Percentiles rank a stretch among this genome's conserved stretches.
phyloP scores from a whole-genome alignment of 1,284 basidiomycete species.

The Amylostereum chailletii region DNA sequence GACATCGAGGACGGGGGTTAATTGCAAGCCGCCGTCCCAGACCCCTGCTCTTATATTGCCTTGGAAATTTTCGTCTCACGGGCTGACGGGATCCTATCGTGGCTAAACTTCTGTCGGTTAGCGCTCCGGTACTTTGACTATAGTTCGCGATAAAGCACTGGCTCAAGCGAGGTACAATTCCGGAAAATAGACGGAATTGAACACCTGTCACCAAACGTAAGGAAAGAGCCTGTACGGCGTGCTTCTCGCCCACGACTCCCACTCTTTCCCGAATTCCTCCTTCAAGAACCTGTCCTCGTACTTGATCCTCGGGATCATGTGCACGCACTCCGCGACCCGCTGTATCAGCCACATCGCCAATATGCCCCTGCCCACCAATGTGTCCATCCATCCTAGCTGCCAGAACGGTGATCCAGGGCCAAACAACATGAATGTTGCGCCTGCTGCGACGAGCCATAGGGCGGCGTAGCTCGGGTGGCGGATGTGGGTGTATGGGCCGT shows the following conservation, averaged over 20 bases:
- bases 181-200: too few species aligned
- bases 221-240: background rate
- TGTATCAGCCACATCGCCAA: background rate
- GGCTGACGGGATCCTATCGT: too few species aligned
- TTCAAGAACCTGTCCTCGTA: background rate
- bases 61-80: too few species aligned
- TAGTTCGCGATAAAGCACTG: too few species aligned
- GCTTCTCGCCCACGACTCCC: background rate
- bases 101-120: too few species aligned
- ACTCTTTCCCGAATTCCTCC: background rate
- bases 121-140: too few species aligned
- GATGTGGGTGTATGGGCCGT: slow-evolving; percentile 43
- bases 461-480: slow-evolving; percentile 25
- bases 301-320: background rate
- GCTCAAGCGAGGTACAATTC: too few species aligned
- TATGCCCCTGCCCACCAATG: background rate
- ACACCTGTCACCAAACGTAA: background rate
- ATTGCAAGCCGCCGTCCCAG: too few species aligned
- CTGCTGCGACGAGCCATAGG: slow-evolving; percentile 30
- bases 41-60: too few species aligned
- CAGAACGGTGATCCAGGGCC: background rate
- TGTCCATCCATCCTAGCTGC: background rate
- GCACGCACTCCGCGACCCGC: background rate
- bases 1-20: too few species aligned
- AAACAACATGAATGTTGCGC: slow-evolving; percentile 24